phyloP scores from a whole-genome alignment of 2,329 filamentous ascomycete species.

The Fusarium circinatum region DNA sequence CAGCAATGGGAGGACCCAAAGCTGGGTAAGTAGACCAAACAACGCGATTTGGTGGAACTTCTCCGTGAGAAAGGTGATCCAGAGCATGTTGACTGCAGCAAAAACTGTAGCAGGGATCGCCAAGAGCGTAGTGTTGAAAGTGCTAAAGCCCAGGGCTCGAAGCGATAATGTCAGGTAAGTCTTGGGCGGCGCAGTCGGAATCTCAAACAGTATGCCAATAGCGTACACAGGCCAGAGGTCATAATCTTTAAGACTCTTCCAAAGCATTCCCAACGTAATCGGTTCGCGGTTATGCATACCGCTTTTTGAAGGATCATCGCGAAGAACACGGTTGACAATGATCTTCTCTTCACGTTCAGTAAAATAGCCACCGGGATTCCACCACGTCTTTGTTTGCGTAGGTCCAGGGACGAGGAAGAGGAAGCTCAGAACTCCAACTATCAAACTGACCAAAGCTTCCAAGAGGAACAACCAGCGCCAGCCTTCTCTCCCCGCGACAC shows the following conservation, averaged over 20 bases:
- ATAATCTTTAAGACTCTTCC: neutral
- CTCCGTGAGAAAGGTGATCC: neutral
- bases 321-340: neutral
- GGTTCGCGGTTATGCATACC: neutral
- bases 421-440: neutral
- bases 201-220: neutral
- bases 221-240: neutral
- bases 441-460: slow-evolving; percentile 26
- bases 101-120: neutral
- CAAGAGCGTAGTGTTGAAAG: neutral
- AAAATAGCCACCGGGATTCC: neutral
- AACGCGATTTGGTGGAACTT: neutral
- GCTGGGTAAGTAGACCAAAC: neutral
- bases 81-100: neutral
- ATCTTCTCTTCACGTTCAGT: neutral
- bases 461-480: slow-evolving; percentile 67
- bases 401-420: neutral
- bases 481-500: slow-evolving; percentile 61
- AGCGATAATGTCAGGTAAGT: neutral
- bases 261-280: neutral
- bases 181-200: neutral
- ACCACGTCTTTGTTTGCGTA: neutral
- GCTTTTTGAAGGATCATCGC: neutral
- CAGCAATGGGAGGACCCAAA: neutral
- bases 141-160: neutral